phyloP scores from a whole-genome alignment of 768 basidiomycete genomes.

The Ramaria sp. region DNA sequence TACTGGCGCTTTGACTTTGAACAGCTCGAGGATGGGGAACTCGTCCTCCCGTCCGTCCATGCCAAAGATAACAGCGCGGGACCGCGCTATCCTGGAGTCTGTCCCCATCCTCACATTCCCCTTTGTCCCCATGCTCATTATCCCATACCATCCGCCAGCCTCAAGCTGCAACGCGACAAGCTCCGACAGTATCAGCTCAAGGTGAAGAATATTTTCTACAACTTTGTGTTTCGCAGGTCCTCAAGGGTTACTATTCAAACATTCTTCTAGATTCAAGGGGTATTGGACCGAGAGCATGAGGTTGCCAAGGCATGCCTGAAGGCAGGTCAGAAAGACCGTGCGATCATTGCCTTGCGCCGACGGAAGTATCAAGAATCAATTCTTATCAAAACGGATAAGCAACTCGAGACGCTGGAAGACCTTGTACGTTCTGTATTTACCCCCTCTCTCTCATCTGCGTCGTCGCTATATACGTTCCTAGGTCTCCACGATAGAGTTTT shows the following conservation, averaged over 20 bases:
- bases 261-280: constrained; percentile 82
- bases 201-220: constrained; percentile 28
- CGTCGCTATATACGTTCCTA: constrained; percentile 21
- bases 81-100: constrained; percentile 92
- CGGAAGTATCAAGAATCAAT: constrained; percentile 91
- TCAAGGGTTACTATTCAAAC: too few relatives aligned
- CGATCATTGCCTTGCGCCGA: constrained; percentile 76
- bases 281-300: constrained; percentile 79
- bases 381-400: constrained; percentile 78
- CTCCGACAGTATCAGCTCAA: constrained; percentile 92
- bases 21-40: background rate
- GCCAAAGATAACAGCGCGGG: constrained; percentile 87
- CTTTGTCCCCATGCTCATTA: constrained; percentile 13
- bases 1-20: background rate
- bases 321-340: constrained; percentile 77
- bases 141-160: constrained; percentile 33
- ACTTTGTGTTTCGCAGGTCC: constrained; percentile 10
- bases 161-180: constrained; percentile 95
- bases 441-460: background rate
- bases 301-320: constrained; percentile 80
- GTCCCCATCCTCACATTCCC: constrained; percentile 22
- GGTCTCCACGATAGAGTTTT: constrained; percentile 97
- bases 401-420: constrained; percentile 81
- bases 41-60: constrained; percentile 28
- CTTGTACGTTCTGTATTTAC: constrained; percentile 40